These are phyloP conservation scores for Ganoderma boninense DNA, from an alignment of 1,284 basidiomycete genomes.

Conservation along the genomic window DNA sequence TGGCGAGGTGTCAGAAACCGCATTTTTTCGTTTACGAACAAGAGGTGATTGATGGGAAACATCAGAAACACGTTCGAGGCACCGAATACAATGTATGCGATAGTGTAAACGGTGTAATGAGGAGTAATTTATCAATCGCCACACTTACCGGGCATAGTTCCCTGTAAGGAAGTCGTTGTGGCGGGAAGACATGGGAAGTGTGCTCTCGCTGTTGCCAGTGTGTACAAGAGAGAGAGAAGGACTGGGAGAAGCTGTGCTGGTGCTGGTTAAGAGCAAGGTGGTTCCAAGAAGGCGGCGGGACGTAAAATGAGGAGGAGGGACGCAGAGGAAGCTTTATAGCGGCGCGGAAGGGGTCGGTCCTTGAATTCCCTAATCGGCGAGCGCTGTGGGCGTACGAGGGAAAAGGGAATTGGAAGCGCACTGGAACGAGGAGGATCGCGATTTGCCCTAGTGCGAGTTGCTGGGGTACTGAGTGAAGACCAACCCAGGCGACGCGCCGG, in stretches of 20 bases:
- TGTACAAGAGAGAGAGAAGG: neutral
- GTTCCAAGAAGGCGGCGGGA: constrained; percentile 17
- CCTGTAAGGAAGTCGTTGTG: constrained; percentile 13
- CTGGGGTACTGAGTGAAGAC: constrained; percentile 14
- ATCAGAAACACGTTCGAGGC: neutral
- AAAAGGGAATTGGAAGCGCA: constrained; percentile 7
- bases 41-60: neutral
- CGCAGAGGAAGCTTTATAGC: constrained; percentile 22
- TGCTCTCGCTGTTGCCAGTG: constrained; percentile 1
- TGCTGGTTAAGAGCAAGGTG: constrained; percentile 11
- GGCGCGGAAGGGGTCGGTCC: constrained; percentile 23
- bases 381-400: constrained; percentile 19
- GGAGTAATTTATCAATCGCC: constrained; percentile 19
- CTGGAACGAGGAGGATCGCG: constrained; percentile 18
- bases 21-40: neutral
- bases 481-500: constrained; percentile 20
- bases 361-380: constrained; percentile 13
- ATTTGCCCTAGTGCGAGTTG: constrained; percentile 7
- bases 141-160: constrained; percentile 29
- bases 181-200: constrained; percentile 24
- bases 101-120: neutral
- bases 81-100: neutral
- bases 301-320: constrained; percentile 17
- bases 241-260: constrained; percentile 11
- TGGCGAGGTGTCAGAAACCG: constrained; percentile 26